Percentiles rank a stretch among this genome's conserved stretches.
Conservation (phyloP, 192 early-diverging fungal species). For the Coemansia sp. region DNA sequence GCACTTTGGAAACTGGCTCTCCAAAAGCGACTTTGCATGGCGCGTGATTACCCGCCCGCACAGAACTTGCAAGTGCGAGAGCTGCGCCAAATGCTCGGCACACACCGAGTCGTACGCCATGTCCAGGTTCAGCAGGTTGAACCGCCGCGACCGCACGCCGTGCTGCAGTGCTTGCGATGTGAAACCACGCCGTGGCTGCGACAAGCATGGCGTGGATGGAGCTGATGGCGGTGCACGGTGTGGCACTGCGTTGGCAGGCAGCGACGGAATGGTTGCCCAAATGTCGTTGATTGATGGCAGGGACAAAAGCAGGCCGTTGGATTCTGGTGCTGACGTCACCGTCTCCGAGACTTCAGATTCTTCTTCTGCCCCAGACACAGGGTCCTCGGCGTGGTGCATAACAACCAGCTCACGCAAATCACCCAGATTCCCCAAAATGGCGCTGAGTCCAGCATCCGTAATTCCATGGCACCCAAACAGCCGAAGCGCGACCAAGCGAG, state of each 20-base stretch:
- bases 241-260: conserved; percentile 36
- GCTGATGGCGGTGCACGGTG: conserved; percentile 19
- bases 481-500: conserved; percentile 39
- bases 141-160: conserved; percentile 44
- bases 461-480: conserved; percentile 54
- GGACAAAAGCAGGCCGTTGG: conserved; percentile 13
- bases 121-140: conserved; percentile 52
- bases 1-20: conserved; percentile 53
- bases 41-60: conserved; percentile 51
- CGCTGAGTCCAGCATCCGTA: conserved; percentile 50
- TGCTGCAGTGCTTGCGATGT: conserved; percentile 44
- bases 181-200: conserved; percentile 26
- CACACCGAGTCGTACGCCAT: conserved; percentile 55
- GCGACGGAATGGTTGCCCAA: conserved; percentile 45
- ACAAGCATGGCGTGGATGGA: conserved; percentile 32
- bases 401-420: conserved; percentile 54
- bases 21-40: conserved; percentile 51
- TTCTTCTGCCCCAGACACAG: conserved; percentile 2
- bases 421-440: conserved; percentile 47
- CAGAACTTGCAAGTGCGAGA: conserved; percentile 39
- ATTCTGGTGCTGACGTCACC: too few species aligned
- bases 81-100: conserved; percentile 44
- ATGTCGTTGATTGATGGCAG: conserved; percentile 33
- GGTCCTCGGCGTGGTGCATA: conserved; percentile 42
- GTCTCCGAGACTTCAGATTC: neutral